These are phyloP conservation scores for Hortiboletus campestris DNA, from an alignment of 768 basidiomycete genomes.

Conservation along the genomic window DNA sequence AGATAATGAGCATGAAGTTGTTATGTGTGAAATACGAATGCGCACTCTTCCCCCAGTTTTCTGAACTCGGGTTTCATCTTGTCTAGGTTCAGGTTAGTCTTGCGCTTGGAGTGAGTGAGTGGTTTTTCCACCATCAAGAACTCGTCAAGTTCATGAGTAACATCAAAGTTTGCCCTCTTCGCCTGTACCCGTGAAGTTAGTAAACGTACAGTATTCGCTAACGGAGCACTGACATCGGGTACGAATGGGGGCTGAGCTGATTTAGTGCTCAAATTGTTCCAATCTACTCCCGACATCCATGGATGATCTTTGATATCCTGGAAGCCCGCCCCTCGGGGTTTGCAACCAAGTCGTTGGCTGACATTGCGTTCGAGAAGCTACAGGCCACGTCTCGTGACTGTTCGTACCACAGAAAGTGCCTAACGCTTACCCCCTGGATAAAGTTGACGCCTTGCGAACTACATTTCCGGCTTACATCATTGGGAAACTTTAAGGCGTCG, in stretches of 20 bases:
- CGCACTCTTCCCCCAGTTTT: slow-evolving; percentile 90
- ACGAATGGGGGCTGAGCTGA: slow-evolving; percentile 78
- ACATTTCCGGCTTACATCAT: slow-evolving; percentile 56
- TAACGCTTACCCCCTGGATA: slow-evolving; percentile 58
- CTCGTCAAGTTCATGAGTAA: slow-evolving; percentile 96
- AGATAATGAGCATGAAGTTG: slow-evolving; percentile 8
- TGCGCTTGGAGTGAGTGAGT: slow-evolving; percentile 91
- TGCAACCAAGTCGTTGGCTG: slow-evolving; percentile 77
- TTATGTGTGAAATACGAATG: slow-evolving; percentile 4
- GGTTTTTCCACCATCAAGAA: slow-evolving; percentile 97
- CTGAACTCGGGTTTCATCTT: slow-evolving; percentile 90
- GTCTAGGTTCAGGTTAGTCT: slow-evolving; percentile 79
- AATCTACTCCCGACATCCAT: slow-evolving; percentile 83
- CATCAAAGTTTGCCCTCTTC: slow-evolving; percentile 97
- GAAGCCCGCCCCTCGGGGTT: slow-evolving; percentile 62
- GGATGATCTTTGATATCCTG: slow-evolving; percentile 78
- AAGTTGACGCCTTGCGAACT: slow-evolving; percentile 66
- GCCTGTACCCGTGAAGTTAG: slow-evolving; percentile 47
- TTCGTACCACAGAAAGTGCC: not conserved
- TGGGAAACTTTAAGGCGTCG: slow-evolving; percentile 77
- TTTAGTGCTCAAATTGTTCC: slow-evolving; percentile 74
- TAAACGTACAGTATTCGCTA: not conserved
- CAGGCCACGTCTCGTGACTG: slow-evolving; percentile 7
- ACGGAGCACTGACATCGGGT: slow-evolving; percentile 74
- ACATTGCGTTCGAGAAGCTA: slow-evolving; percentile 87